These are phyloP conservation scores for Zanthoxylum bungeanum DNA, from an alignment of 345 rosid species.

Conservation along the genomic window DNA sequence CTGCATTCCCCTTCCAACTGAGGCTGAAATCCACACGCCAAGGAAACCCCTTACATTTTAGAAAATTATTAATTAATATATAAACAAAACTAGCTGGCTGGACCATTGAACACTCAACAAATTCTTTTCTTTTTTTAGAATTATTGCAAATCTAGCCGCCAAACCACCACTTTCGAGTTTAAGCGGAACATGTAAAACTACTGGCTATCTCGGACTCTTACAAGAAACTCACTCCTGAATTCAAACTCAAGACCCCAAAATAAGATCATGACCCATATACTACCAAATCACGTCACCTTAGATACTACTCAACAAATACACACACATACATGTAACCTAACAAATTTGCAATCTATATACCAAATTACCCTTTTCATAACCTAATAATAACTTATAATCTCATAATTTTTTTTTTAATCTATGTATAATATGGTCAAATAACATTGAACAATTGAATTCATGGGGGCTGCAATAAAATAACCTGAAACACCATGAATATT, in stretches of 20 bases:
- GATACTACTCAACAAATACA: constrained; percentile 38
- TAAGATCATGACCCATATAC: no score
- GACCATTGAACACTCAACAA: constrained; percentile 43
- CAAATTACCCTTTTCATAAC: not conserved
- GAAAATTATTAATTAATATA: not conserved
- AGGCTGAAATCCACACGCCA: constrained; percentile 62
- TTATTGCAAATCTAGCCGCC: no score
- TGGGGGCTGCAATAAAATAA: not conserved
- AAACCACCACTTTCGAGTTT: no score
- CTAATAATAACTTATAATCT: not conserved
- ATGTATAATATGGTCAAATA: not conserved
- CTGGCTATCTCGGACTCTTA: no score
- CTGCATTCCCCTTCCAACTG: constrained; percentile 13
- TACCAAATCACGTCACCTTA: no score
- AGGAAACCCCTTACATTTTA: constrained; percentile 41
- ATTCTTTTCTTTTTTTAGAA: no score
- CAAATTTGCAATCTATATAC: constrained; percentile 2
- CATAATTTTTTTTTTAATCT: not conserved
- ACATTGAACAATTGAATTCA: not conserved
- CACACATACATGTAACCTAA: constrained; percentile 11
- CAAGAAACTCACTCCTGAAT: no score
- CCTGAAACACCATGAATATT: no score
- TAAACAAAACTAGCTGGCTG: constrained; percentile 33
- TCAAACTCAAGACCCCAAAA: no score
- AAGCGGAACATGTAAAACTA: no score